Evolutionary conservation across 2,329 filamentous ascomycete species (phyloP), one percentile per base, ranked within the genome.

Genomic region (Trichoderma koningii): DNA sequence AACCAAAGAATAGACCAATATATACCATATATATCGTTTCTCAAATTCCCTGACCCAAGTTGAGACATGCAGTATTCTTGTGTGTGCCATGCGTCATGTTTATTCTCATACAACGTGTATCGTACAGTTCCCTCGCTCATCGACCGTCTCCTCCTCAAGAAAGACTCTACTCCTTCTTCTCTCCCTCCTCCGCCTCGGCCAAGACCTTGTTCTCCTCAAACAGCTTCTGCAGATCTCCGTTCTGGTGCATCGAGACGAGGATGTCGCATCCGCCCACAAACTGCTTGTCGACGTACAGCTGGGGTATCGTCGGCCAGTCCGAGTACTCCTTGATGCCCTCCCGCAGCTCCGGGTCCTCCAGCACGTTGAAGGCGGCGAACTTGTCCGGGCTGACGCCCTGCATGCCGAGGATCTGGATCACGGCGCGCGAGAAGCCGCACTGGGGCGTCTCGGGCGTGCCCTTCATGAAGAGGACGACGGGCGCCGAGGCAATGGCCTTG

Each of bases 391-490:
- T 91, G 68, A 99, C 93, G 69, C 95, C 95, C 80, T 99, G 94
- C 73, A 97, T 80, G 65, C 94, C 92, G 69, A 99, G 83, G 73
- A 99, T 93, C 83, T 98, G 93, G 76, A 99, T 96, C 76, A 87
- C 92, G 63, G 94, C 94, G 72, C 93, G 87, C 66, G 94, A 98
- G 83, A 97, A 99, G 52, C 95, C 95, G 79, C 95, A 99, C 78
- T 97, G 93, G 21, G 95, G 95, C 67, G 87, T 92, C 80, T 97
- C 93, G 66, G 95, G 95, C 1, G 95, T 98, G 66, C 95, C 95
- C 83, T 99, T 99, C 95, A 99, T 99, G 83, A 99, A 99, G 65
- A 99, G 84, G 1, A 99, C 95, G 0, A 99, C 94, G 2, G 94
- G 94, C 0, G 93, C 90, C 0, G 93, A 93, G 26, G 81, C 83